Base-by-base conservation (phyloP, 306 rosid genomes). In the Rosa lucieae region DNA sequence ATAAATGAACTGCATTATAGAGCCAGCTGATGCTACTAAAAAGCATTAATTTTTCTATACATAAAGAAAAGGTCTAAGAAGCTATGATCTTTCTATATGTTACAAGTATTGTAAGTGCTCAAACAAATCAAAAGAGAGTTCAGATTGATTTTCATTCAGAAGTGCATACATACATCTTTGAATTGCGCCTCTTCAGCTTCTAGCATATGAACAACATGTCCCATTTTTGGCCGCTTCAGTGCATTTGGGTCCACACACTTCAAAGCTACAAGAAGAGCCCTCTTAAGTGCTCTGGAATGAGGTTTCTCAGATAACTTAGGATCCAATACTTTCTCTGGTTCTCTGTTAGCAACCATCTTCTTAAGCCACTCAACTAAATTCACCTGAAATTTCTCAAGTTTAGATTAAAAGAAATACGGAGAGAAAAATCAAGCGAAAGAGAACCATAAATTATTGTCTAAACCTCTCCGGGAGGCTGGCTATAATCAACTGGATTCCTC, bases 171-270 rank as follows among this genome's bases (percentile, higher is more conserved):
- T 91, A 94, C 98, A 84, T 88, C 92, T 88, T 85, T 90, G 82
- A 85, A 88, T 56, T 88, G 90, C 67, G 88, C 74, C 72, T 89
- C 98, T 82, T 92, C 97, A 51, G 98, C 94, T 89, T 94, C 98
- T 72, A 92, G 98, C 97, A 94, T 94, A 84, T 92, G 96, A 74
- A 94, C 91, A 42, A 94, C 87, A 73, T 92, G 97, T 63, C 97
- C 97, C 97, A 94, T 90, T 81, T 88, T 92, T 40, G 98, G 97
- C 67, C 97, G 85, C 81, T 94, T 90, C 67, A 84, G 92, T 63
- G 96, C 91, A 82, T 88, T 89, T 70, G 96, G 96, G 55, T 94
- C 98, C 17, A 89, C 91, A 59, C 98, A 92, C 48, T 97, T 93
- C 74, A 94, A 84, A 37, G 96, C 98, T 46, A 94, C 98, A 73